These are phyloP conservation scores for Boehmeria nivea DNA, from an alignment of 306 rosid species.

Conservation along the genomic window DNA sequence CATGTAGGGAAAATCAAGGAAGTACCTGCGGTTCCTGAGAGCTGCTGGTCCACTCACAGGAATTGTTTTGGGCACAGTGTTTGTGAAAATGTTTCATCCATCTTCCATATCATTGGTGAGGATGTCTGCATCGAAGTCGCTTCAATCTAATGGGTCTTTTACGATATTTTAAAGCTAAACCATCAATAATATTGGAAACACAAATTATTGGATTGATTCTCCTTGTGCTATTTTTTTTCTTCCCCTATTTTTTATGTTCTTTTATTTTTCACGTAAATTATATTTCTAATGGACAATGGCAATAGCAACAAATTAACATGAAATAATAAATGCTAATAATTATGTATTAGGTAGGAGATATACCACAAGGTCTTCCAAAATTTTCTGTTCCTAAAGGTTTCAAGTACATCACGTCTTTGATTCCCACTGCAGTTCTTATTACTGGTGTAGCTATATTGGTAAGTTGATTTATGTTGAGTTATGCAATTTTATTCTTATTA, in stretches of 20 bases:
- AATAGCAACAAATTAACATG: no score
- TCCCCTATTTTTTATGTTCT: background rate
- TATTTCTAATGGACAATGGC: no score
- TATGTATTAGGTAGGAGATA: slow-evolving; percentile 78
- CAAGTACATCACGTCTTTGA: slow-evolving; percentile 56
- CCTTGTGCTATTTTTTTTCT: background rate
- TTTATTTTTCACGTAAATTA: no score
- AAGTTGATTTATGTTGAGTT: slow-evolving; percentile 26
- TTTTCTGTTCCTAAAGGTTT: slow-evolving; percentile 85
- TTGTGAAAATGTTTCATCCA: slow-evolving; percentile 66
- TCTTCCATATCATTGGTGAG: slow-evolving; percentile 85
- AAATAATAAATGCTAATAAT: slow-evolving; percentile 20
- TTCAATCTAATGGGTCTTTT: slow-evolving; percentile 12
- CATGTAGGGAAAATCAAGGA: slow-evolving; percentile 82
- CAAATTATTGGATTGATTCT: background rate
- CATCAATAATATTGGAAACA: background rate
- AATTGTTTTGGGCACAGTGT: slow-evolving; percentile 59
- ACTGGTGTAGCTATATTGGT: slow-evolving; percentile 98
- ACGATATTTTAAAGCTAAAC: background rate
- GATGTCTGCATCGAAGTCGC: slow-evolving; percentile 16
- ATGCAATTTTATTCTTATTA: slow-evolving; percentile 11
- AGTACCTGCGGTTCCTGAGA: slow-evolving; percentile 77
- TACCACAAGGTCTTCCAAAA: slow-evolving; percentile 87
- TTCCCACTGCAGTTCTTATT: slow-evolving; percentile 87
- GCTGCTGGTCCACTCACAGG: slow-evolving; percentile 96